Percentiles rank a stretch among this genome's conserved stretches.
These are phyloP conservation scores for Phellopilus nigrolimitatus DNA, from an alignment of 1,284 basidiomycete species.

Conservation along the genomic window DNA sequence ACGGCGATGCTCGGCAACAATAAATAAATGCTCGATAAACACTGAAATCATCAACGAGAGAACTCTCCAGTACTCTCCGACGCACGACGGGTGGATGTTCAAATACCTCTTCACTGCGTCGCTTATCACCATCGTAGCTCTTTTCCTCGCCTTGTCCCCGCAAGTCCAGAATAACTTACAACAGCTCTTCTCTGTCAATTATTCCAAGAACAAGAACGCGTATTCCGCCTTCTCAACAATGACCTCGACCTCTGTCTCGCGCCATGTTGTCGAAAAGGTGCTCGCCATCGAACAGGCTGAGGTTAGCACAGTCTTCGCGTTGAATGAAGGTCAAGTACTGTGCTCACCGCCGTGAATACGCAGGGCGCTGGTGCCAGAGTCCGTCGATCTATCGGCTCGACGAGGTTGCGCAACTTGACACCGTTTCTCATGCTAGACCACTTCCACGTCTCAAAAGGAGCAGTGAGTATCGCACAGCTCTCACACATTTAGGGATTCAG, in stretches of 20 bases:
- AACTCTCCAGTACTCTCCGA: constrained; percentile 6
- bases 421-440: constrained; percentile 91
- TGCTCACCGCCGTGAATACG: background rate
- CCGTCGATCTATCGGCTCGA: constrained; percentile 84
- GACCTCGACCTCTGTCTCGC: constrained; percentile 43
- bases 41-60: background rate
- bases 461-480: constrained; percentile 37
- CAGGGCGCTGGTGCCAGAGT: constrained; percentile 85
- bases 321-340: background rate
- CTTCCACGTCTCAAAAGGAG: constrained; percentile 60
- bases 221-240: constrained; percentile 21
- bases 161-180: constrained; percentile 13
- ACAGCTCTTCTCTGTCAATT: background rate
- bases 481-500: background rate
- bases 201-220: constrained; percentile 10
- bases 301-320: constrained; percentile 34
- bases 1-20: background rate
- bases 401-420: constrained; percentile 71
- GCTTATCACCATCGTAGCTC: constrained; percentile 16
- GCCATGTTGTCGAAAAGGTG: constrained; percentile 71
- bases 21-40: background rate
- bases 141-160: constrained; percentile 9
- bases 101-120: constrained; percentile 15
- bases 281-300: constrained; percentile 79
- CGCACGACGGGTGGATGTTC: constrained; percentile 7